Percentiles rank a stretch among this genome's conserved stretches.
Conservation (phyloP, 2,329 filamentous ascomycete genomes). For the Colletotrichum sidae region DNA sequence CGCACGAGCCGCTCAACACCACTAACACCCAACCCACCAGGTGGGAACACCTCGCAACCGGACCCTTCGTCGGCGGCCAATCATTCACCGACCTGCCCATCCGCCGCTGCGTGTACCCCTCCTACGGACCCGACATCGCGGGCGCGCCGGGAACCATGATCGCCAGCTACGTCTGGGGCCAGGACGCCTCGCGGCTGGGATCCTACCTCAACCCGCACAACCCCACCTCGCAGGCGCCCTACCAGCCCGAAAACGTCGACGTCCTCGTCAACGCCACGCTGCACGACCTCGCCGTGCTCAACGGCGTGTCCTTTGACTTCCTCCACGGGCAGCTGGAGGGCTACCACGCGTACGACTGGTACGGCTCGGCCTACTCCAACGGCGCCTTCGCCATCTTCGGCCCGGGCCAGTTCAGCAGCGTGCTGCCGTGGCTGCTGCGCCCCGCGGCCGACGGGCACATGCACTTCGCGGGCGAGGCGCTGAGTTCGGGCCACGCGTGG, state of each 20-base stretch:
- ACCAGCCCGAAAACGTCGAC: constrained; percentile 34
- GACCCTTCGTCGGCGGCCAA: constrained; percentile 42
- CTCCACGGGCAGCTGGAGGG: constrained; percentile 37
- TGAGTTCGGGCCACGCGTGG: constrained; percentile 43
- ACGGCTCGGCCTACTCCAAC: constrained; percentile 40
- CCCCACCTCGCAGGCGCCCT: constrained; percentile 33
- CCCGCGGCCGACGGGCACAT: constrained; percentile 40
- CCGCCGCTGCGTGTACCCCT: constrained; percentile 47
- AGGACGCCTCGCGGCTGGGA: constrained; percentile 42
- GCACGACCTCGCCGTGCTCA: constrained; percentile 38
- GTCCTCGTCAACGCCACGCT: constrained; percentile 40
- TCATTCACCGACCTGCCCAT: constrained; percentile 46
- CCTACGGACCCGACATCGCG: constrained; percentile 42
- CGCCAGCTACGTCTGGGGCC: constrained; percentile 42
- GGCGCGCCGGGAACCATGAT: constrained; percentile 42
- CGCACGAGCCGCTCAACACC: background rate
- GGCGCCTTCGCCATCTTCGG: constrained; percentile 43
- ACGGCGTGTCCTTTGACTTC: constrained; percentile 40
- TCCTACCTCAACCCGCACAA: constrained; percentile 41
- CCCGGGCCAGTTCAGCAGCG: constrained; percentile 40
- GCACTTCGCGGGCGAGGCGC: constrained; percentile 43
- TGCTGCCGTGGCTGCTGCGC: constrained; percentile 40
- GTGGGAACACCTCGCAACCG: constrained; percentile 41
- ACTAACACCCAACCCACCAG: background rate
- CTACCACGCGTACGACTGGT: constrained; percentile 42